Evolutionary conservation across 2,329 filamentous ascomycete genomes (phyloP), one percentile per base, ranked within the genome.

Genomic region (Sporothrix curviconia): DNA sequence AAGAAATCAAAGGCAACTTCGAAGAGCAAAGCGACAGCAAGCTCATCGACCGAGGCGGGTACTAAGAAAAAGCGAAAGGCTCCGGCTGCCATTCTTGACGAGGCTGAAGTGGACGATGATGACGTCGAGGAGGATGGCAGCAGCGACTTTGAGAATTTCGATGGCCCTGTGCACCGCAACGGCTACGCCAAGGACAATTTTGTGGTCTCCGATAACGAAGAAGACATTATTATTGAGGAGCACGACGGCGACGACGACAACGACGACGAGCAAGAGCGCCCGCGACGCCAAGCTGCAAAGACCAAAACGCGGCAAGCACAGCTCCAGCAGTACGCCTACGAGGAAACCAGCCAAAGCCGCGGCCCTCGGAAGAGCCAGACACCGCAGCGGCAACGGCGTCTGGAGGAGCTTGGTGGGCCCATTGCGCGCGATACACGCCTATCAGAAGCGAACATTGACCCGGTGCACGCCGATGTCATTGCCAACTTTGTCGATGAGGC

Each of bases 401-500:
- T 63, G 32, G 67, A 66, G 60, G 62, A 76, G 17, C 69, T 81
- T 24, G 82, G 80, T 1, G 76, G 78, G 30, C 85, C 84, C 1
- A 88, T 87, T 60, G 79, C 77, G 1, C 73, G 72, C 12, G 80
- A 86, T 64, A 68, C 74, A 19, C 77, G 78, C 19, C 74, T 87
- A 61, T 73, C 75, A 17, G 71, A 72, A 19, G 69, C 70, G 11
- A 56, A 61, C 34, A 19, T 63, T 12, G 57, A 62, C 34, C 51
- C 59, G 28, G 69, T 85, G 22, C 87, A 91, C 64, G 76, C 78
- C 47, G 78, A 81, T 56, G 70, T 89, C 22, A 75, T 91, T n/a
- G 72, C 79, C 22, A 73, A 78, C 30, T 94, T 92, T 66, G 77
- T 90, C 22, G 67, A 72, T 0, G 77, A 82, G 46, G 89, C 86